phyloP scores from a whole-genome alignment of 2,329 filamentous ascomycete species.

The Diaporthe aspalathi region DNA sequence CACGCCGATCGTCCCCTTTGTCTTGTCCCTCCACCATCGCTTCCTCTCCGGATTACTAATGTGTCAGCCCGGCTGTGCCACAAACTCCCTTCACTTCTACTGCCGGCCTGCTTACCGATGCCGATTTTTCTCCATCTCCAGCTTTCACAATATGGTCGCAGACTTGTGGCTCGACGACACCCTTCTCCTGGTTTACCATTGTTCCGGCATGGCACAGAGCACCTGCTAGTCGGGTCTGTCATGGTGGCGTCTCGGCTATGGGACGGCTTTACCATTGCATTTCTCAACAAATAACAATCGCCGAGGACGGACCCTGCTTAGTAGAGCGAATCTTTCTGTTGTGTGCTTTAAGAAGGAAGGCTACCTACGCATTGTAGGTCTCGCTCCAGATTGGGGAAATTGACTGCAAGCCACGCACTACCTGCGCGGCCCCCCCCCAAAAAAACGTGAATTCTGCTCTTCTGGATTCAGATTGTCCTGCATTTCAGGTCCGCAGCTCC shows the following conservation, averaged over 20 bases:
- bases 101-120: background rate
- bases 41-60: background rate
- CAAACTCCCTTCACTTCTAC: background rate
- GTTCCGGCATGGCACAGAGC: background rate
- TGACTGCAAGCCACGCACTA: background rate
- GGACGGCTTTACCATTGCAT: background rate
- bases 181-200: background rate
- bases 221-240: background rate
- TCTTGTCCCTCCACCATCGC: background rate
- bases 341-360: too few species aligned
- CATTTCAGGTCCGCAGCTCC: background rate
- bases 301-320: too few species aligned
- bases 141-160: background rate
- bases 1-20: background rate
- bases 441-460: background rate
- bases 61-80: background rate
- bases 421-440: too few species aligned
- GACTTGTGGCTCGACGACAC: background rate
- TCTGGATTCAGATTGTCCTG: too few species aligned
- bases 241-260: constrained; percentile 4
- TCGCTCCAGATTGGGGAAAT: background rate
- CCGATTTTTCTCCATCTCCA: constrained; percentile 9
- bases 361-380: background rate
- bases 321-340: too few species aligned
- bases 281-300: background rate